A percentile compares a stretch with the other conserved stretches of the same genome.
These are phyloP conservation scores for Plasmodium yoelii DNA, from an alignment of 169 alveolate species.

Conservation along the genomic window DNA sequence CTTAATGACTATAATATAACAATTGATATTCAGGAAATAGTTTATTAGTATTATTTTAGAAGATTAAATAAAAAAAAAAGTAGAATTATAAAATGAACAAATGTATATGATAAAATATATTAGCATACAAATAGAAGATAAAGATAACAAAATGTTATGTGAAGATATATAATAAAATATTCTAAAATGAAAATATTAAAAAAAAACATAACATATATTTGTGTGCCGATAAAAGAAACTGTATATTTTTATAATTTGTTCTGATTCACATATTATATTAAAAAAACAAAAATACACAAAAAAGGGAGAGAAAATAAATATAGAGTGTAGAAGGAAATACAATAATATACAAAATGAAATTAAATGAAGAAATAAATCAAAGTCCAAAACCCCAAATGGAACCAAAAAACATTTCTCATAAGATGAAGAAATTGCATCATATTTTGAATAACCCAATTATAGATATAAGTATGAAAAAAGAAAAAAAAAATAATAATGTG, in stretches of 20 bases:
- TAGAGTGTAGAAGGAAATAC: background rate
- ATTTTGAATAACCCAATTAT: constrained; percentile 58
- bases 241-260: background rate
- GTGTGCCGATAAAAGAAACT: background rate
- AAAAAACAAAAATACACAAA: background rate
- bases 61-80: no score
- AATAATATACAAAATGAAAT: constrained; percentile 53
- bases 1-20: background rate
- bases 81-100: background rate
- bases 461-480: constrained; percentile 66
- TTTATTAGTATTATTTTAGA: background rate
- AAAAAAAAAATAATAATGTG: background rate
- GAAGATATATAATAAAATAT: background rate
- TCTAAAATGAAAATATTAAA: background rate
- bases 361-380: constrained; percentile 30
- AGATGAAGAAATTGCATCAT: constrained; percentile 67
- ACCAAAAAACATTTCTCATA: constrained; percentile 54
- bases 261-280: background rate
- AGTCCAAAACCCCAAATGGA: constrained; percentile 26
- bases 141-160: background rate
- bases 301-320: background rate
- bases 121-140: background rate
- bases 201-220: background rate
- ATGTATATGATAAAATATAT: background rate
- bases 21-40: background rate